Conservation (phyloP, 2,329 filamentous ascomycete genomes). For the Colletotrichum liaoningense region DNA sequence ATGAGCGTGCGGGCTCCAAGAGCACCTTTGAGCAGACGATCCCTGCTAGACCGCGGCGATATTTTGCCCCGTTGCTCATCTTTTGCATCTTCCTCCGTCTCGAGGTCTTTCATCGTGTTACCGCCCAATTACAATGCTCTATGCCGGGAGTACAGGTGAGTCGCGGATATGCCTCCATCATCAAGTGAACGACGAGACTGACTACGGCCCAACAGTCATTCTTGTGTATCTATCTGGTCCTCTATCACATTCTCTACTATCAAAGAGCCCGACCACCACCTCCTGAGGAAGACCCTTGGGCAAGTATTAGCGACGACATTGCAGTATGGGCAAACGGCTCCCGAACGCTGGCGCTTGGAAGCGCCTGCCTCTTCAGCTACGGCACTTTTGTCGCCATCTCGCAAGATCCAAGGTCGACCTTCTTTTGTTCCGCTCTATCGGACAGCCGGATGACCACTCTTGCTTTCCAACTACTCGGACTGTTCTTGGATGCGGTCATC, state of each 20-base stretch:
- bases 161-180: background rate
- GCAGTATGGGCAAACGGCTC: slow-evolving; percentile 58
- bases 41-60: slow-evolving; percentile 59
- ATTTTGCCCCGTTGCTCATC: slow-evolving; percentile 57
- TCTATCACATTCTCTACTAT: slow-evolving; percentile 56
- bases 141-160: slow-evolving; percentile 60
- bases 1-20: slow-evolving; percentile 23
- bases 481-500: slow-evolving; percentile 59
- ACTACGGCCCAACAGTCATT: slow-evolving; percentile 53
- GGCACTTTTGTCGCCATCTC: slow-evolving; percentile 55
- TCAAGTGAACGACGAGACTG: background rate
- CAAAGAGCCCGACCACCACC: slow-evolving; percentile 41
- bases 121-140: slow-evolving; percentile 62
- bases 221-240: slow-evolving; percentile 56
- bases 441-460: slow-evolving; percentile 52
- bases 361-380: slow-evolving; percentile 52
- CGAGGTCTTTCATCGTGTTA: slow-evolving; percentile 59
- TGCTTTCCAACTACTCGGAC: slow-evolving; percentile 55
- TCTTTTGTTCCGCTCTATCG: slow-evolving; percentile 59
- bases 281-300: slow-evolving; percentile 61
- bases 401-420: slow-evolving; percentile 58
- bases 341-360: slow-evolving; percentile 49
- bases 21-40: slow-evolving; percentile 43
- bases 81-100: slow-evolving; percentile 58
- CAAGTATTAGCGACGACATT: slow-evolving; percentile 60